A percentile compares a stretch with the other conserved stretches of the same genome.
These are phyloP conservation scores for Hyphopichia buzzinii DNA, from an alignment of 1,139 yeast species.

Conservation along the genomic window DNA sequence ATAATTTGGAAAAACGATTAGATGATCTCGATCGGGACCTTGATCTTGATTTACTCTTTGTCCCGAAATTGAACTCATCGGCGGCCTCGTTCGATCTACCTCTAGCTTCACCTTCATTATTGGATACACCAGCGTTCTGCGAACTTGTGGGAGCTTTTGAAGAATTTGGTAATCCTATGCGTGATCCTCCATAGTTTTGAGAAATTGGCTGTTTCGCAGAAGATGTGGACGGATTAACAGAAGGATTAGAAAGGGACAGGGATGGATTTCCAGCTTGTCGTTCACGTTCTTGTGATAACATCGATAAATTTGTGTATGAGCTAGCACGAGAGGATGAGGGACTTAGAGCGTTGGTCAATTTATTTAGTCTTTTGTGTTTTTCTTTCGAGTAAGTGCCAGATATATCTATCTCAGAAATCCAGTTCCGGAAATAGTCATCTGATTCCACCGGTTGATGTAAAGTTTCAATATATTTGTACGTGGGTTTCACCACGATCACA, in stretches of 20 bases:
- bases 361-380: constrained; percentile 12
- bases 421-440: constrained; percentile 29
- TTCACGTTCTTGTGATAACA: constrained; percentile 9
- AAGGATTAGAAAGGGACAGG: too few relatives aligned
- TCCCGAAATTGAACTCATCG: not conserved
- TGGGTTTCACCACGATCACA: constrained; percentile 64
- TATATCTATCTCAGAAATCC: constrained; percentile 24
- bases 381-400: constrained; percentile 17
- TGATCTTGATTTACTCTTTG: not conserved
- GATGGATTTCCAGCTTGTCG: constrained; percentile 5
- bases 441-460: constrained; percentile 25
- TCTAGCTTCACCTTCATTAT: not conserved
- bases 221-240: too few relatives aligned
- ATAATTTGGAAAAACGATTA: not conserved
- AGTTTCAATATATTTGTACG: constrained; percentile 36
- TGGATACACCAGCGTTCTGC: too few relatives aligned
- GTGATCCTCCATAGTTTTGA: not conserved
- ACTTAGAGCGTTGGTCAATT: constrained; percentile 13
- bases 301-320: constrained; percentile 15
- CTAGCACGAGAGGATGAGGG: constrained; percentile 19
- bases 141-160: not conserved
- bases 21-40: not conserved
- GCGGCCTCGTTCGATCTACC: not conserved
- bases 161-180: not conserved
- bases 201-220: not conserved